Percentiles rank a stretch among this genome's conserved stretches.
phyloP scores from a whole-genome alignment of 2,329 filamentous ascomycete genomes.

The Botrytis galanthina region DNA sequence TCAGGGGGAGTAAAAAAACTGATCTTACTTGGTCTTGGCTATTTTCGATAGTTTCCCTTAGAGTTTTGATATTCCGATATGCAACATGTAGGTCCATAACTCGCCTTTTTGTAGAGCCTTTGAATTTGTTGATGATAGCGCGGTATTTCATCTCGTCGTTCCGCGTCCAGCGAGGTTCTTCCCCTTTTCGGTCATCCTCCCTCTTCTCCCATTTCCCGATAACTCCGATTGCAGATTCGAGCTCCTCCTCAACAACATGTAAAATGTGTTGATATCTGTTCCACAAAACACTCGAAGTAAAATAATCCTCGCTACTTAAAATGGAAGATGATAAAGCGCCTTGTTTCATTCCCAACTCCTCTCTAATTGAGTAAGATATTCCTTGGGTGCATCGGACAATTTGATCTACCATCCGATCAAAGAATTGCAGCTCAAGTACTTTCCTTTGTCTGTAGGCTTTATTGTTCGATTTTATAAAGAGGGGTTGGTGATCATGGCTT shows the following conservation, averaged over 20 bases:
- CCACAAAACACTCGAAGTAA: neutral
- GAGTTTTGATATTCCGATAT: neutral
- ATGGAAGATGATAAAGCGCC: neutral
- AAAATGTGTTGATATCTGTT: neutral
- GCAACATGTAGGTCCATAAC: neutral
- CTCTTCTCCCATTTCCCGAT: neutral
- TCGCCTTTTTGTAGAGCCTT: neutral
- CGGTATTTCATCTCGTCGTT: neutral
- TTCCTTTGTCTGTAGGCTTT: neutral
- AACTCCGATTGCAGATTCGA: neutral
- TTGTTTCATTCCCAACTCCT: neutral
- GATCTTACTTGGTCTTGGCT: neutral
- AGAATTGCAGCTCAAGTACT: neutral
- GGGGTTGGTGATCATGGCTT: fast-evolving
- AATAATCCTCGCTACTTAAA: neutral
- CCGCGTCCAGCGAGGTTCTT: neutral
- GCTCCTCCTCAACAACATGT: neutral
- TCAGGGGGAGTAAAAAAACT: neutral
- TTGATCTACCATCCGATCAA: neutral
- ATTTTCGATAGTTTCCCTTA: neutral
- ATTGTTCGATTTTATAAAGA: neutral
- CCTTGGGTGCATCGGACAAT: neutral
- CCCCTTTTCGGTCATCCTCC: neutral
- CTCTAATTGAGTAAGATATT: neutral
- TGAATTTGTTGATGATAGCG: neutral